Conservation (phyloP, 1,139 yeast species). For the Spencermartinsiella ligniputridi region DNA sequence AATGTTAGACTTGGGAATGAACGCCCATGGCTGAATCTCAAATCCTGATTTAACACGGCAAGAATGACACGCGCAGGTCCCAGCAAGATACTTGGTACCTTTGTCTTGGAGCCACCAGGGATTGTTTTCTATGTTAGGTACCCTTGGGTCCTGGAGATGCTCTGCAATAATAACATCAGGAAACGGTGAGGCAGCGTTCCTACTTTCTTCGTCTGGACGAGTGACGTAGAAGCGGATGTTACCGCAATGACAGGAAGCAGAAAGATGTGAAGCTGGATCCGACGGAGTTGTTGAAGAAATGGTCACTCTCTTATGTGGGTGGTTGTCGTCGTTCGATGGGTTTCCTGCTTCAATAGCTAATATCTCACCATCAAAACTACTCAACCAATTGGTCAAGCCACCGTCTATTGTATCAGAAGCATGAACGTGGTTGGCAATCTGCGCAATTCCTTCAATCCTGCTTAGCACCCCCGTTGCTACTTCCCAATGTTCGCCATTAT, state of each 20-base stretch:
- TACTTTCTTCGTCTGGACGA: background rate
- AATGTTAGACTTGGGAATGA: background rate
- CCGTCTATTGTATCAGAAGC: conserved; percentile 2
- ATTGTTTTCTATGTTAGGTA: background rate
- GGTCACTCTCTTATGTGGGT: too few relatives aligned
- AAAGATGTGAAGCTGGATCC: too few relatives aligned
- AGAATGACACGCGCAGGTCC: conserved; percentile 1
- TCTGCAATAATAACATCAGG: background rate
- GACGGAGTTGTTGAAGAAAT: background rate
- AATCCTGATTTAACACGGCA: background rate
- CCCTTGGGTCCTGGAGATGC: background rate
- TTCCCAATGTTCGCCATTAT: background rate
- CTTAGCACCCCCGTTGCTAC: background rate
- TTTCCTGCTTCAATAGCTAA: background rate
- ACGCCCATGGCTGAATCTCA: conserved; percentile 4
- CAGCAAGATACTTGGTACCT: conserved; percentile 1
- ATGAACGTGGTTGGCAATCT: background rate
- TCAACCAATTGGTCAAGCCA: conserved; percentile 1
- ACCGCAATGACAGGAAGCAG: background rate
- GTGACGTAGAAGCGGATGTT: background rate
- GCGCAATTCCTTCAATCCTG: background rate
- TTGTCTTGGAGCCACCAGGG: background rate
- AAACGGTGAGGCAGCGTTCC: background rate
- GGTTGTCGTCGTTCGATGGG: background rate
- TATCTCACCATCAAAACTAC: background rate